Base-by-base conservation (phyloP, 345 rosid genomes). In the Hibiscus tridactylites region DNA sequence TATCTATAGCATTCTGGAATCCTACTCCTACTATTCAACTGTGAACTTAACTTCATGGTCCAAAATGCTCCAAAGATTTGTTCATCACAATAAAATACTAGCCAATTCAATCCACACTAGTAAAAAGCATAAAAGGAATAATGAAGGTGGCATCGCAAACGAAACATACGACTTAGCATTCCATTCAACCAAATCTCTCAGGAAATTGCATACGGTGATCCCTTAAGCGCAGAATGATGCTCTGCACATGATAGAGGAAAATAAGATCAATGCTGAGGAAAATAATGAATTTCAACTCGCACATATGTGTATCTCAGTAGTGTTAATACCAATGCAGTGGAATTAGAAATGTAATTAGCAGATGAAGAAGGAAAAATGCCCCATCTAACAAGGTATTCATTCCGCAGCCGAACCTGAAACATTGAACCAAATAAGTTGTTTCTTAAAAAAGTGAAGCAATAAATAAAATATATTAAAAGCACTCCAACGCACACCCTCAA, bases 331-430 rank as follows among this genome's bases (percentile, higher is more conserved):
- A 77, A 70, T 47, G 94, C 93, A 6, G 85, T 85, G 33, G 72
- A 72, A 75, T 83, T 86, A 50, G 97, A 83, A 75, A 91, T 79
- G 79, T 81, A 73, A 50, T 78, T 65, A 4, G 84, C 78, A 17
- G 89, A 79, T 63, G 79, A 80, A 53, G 82, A 78, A 35, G 94
- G 97, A 73, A 79, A 79, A 74, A 88, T 69, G 74, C 87, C 86
- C 90, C 87, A 86, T 79, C 68, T 77, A 63, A 86, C 62, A 54
- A 83, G 79, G 64, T 83, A 88, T 77, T 72, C 79, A 61, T 82
- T 78, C 73, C 86, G 65, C 79, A 89, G 74, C 65, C 80, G 92
- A 78, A 91, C 92, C 92, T 90, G 81, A 68, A 75, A 46, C 73
- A 72, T 57, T 19, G 60, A 69, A 69, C 29, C 24, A 46, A 13